phyloP scores from a whole-genome alignment of 2,329 filamentous ascomycete genomes.

The Chaetomium strumarium region DNA sequence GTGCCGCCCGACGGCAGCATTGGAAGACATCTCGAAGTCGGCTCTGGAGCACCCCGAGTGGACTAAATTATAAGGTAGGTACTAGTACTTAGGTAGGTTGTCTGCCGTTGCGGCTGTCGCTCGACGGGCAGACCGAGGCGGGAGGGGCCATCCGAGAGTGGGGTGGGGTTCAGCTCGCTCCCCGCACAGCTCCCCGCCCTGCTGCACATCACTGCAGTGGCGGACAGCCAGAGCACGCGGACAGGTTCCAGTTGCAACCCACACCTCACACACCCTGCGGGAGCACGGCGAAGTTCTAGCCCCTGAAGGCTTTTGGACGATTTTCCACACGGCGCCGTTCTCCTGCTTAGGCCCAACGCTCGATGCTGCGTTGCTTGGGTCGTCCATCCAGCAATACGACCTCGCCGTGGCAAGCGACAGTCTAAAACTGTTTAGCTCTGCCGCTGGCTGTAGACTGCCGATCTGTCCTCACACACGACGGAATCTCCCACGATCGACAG shows the following conservation, averaged over 20 bases:
- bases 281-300: no score
- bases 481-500: background rate
- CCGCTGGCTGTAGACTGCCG: constrained; percentile 1
- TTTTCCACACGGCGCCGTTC: no score
- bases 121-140: background rate
- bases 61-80: no score
- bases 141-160: no score
- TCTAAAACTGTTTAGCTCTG: background rate
- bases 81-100: no score
- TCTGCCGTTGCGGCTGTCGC: background rate
- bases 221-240: background rate
- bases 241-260: background rate
- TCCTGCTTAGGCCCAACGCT: no score
- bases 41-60: background rate
- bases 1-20: constrained; percentile 13
- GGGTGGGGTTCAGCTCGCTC: constrained; percentile 11
- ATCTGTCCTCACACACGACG: constrained; percentile 8
- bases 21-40: background rate
- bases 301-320: no score
- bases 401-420: constrained; percentile 8
- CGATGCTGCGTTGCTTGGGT: no score
- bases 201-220: background rate
- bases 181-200: background rate
- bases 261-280: no score
- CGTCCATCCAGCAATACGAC: constrained; percentile 3